Base-by-base conservation (phyloP, 108 stramenopile genomes). In the Stephanodiscus triporus region DNA sequence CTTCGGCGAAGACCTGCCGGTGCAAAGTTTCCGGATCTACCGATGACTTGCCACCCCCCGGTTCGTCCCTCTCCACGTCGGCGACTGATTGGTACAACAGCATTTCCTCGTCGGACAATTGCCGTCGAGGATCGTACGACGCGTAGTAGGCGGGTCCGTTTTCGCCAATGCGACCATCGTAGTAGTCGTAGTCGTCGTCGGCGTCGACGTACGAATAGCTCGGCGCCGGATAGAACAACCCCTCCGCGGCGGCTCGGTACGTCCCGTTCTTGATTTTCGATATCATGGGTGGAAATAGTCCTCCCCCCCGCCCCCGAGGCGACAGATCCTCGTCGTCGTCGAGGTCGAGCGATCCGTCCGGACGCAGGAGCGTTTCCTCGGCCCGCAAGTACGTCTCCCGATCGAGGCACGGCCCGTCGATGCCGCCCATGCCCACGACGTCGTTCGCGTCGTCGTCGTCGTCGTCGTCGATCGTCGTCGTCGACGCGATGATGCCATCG, bases 1-100 rank as follows among this genome's bases (percentile, higher is more conserved):
- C 79, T 29, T 80, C 79, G 23, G 67, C 67, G 49, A 80, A 80
- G 37, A 80, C 79, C 30, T 69, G 72, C 45, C 58, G 68, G 30
- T 80, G 72, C 11, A 79, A 43, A 19, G 49, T 38, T 55, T 79
- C 71, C 2, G 71, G 51, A 68, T 79, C 78, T 1, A 71, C 53
- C 16, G 13, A 32, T 51, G 37, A 34, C 0, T 2, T 20, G 40
- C 20, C 42, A 40, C 38, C 42, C 0, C 38, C 38, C 16, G 17
- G 0, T 27, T 30, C 14, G 49, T 45, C 26, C 48, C 50, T 69
- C 45, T 58, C 27, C 32, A 80, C 56, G 14, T 56, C 67, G 26
- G 6, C 23, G 11, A 51, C 60, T 7, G 78, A 66, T 23, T 50
- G 61, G 20, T n/a, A n/a, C n/a, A 62, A 45, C 4, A 73, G 62